These are phyloP conservation scores for Cenococcum geophilum DNA, from an alignment of 495 filamentous ascomycete species.

Conservation along the genomic window DNA sequence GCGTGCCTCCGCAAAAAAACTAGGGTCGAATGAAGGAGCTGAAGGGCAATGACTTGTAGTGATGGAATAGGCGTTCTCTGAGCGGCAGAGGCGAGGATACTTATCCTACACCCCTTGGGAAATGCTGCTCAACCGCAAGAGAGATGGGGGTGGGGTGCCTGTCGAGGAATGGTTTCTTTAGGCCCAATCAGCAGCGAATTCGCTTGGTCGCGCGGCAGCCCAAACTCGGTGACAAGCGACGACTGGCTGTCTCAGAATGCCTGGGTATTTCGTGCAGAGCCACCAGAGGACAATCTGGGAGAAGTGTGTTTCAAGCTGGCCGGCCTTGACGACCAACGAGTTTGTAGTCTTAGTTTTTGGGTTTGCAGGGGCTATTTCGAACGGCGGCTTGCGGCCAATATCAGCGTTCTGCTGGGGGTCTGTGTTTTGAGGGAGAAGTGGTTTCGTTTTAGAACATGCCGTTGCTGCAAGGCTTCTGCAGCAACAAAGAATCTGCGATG, in stretches of 20 bases:
- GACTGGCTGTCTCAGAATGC: slow-evolving; percentile 23
- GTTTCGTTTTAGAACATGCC: slow-evolving; percentile 27
- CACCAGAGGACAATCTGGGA: slow-evolving; percentile 1
- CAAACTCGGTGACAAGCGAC: slow-evolving; percentile 19
- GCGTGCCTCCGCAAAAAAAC: slow-evolving; percentile 15
- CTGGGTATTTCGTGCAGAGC: slow-evolving; percentile 10
- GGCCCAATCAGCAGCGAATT: slow-evolving; percentile 16
- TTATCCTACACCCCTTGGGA: slow-evolving; percentile 20
- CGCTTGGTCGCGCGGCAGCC: slow-evolving; percentile 16
- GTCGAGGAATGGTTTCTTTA: neutral
- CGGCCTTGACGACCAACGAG: slow-evolving; percentile 10
- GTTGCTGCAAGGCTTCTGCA: slow-evolving; percentile 12
- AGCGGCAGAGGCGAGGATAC: slow-evolving; percentile 21
- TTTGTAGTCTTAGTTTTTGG: slow-evolving; percentile 4
- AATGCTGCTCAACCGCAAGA: neutral
- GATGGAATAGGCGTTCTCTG: slow-evolving; percentile 15
- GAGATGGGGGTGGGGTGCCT: slow-evolving; percentile 13
- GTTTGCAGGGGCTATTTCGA: slow-evolving; percentile 29
- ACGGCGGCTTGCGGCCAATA: slow-evolving; percentile 20
- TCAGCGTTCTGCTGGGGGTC: slow-evolving; percentile 2
- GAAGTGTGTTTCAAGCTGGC: slow-evolving; percentile 28
- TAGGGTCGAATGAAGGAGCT: slow-evolving; percentile 1
- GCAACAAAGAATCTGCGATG: slow-evolving; percentile 1
- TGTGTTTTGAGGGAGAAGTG: slow-evolving; percentile 18
- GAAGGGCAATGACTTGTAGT: slow-evolving; percentile 23